Evolutionary conservation across 2,329 filamentous ascomycete genomes (phyloP).

Genomic region (Ceratocystis cubensis): DNA sequence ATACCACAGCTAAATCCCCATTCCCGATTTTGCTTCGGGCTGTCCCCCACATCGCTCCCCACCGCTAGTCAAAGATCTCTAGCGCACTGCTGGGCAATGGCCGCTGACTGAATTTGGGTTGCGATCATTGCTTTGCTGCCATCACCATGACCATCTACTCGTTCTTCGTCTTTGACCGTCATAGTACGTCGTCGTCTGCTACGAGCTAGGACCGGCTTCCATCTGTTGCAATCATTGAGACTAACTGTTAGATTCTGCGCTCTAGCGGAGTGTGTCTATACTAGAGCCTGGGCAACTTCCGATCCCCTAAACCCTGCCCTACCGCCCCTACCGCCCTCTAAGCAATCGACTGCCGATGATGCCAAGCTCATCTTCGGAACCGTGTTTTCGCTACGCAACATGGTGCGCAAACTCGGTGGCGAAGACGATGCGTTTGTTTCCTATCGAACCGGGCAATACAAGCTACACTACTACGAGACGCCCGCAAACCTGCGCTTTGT

Average conservation of each 20-base stretch:
- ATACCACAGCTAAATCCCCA: not conserved
- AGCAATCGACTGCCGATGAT: slow-evolving; percentile 49
- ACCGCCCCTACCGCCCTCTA: slow-evolving; percentile 22
- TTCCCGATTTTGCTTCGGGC: not conserved
- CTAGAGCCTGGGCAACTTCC: slow-evolving; percentile 61
- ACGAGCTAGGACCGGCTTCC: not conserved
- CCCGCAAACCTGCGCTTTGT: slow-evolving; percentile 92
- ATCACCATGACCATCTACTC: slow-evolving; percentile 77
- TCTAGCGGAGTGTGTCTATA: slow-evolving; percentile 93
- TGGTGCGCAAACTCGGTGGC: slow-evolving; percentile 89
- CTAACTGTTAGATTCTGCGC: slow-evolving; percentile 5
- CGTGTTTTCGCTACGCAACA: slow-evolving; percentile 90
- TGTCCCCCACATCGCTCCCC: not conserved
- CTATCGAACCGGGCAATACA: slow-evolving; percentile 89
- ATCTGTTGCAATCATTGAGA: slow-evolving; percentile 18
- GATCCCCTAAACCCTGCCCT: slow-evolving; percentile 28
- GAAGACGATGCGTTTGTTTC: slow-evolving; percentile 90
- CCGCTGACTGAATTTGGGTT: slow-evolving; percentile 8
- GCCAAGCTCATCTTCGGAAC: slow-evolving; percentile 96
- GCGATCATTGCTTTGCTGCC: slow-evolving; percentile 7
- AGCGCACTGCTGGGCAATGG: slow-evolving; percentile 9
- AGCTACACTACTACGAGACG: slow-evolving; percentile 98
- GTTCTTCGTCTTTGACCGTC: slow-evolving; percentile 97
- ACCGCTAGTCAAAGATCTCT: not conserved
- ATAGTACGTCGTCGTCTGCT: slow-evolving; percentile 50